Conservation (phyloP, 768 basidiomycete species). For the Dentipellis fragilis region DNA sequence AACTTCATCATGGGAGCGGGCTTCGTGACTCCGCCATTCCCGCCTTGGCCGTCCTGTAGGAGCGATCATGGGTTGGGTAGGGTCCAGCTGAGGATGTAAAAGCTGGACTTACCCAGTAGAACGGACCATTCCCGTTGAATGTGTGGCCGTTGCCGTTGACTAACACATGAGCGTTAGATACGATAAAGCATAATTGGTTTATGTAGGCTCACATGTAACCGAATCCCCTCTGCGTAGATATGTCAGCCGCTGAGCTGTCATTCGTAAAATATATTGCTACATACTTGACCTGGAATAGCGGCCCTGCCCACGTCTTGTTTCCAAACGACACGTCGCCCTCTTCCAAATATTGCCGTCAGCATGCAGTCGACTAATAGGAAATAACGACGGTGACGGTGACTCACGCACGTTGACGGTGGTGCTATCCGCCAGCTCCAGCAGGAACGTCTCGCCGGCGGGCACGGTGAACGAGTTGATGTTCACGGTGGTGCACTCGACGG, state of each 20-base stretch:
- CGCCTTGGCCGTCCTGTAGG: slow-evolving; percentile 21
- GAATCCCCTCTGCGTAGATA: slow-evolving; percentile 29
- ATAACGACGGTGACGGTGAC: slow-evolving; percentile 13
- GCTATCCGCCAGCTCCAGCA: slow-evolving; percentile 33
- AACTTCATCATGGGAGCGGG: slow-evolving; percentile 32
- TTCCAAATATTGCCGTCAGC: slow-evolving; percentile 12
- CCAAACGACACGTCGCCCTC: slow-evolving; percentile 53
- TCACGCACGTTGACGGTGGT: slow-evolving; percentile 51
- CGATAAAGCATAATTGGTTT: background rate
- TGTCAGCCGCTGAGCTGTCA: too few relatives aligned
- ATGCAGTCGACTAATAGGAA: background rate
- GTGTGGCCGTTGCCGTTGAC: slow-evolving; percentile 31
- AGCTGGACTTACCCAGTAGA: slow-evolving; percentile 28
- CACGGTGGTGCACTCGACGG: slow-evolving; percentile 47
- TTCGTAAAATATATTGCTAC: background rate
- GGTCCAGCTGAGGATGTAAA: background rate
- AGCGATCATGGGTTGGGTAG: background rate
- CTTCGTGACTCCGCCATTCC: slow-evolving; percentile 22
- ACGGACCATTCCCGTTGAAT: slow-evolving; percentile 33
- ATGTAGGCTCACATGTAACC: slow-evolving; percentile 33
- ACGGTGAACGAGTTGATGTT: slow-evolving; percentile 49
- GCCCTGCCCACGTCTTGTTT: slow-evolving; percentile 40
- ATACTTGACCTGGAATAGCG: slow-evolving; percentile 34
- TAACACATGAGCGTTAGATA: background rate
- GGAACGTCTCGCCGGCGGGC: slow-evolving; percentile 41